Conservation (phyloP, 768 basidiomycete species). For the Mrakia frigida region DNA sequence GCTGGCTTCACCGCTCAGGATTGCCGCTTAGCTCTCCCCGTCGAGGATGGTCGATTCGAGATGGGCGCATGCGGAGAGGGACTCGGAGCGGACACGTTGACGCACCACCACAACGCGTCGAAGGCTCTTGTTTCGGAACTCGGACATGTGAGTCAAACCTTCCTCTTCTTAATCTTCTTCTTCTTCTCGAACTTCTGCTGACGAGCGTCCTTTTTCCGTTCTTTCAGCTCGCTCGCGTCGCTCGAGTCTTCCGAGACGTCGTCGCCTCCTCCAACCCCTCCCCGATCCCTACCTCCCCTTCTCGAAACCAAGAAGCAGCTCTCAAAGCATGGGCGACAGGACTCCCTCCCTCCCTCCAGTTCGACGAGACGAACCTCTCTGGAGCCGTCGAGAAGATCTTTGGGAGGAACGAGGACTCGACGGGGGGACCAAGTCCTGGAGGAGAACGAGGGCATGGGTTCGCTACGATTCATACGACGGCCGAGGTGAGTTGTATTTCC, state of each 20-base stretch:
- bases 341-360: constrained; percentile 18
- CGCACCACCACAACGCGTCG: not conserved
- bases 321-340: constrained; percentile 25
- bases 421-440: not conserved
- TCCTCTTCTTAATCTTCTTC: no score
- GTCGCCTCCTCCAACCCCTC: constrained; percentile 7
- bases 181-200: not conserved
- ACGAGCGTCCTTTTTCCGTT: not conserved
- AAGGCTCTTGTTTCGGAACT: constrained; percentile 19
- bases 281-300: not conserved
- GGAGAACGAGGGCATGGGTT: constrained; percentile 24
- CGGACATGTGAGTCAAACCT: constrained; percentile 17
- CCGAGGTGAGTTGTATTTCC: constrained; percentile 7
- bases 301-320: constrained; percentile 23
- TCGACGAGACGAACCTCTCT: constrained; percentile 27
- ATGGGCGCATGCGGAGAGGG: constrained; percentile 14
- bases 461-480: constrained; percentile 20
- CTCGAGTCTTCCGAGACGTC: constrained; percentile 23
- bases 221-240: constrained; percentile 28
- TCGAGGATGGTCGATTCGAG: constrained; percentile 26
- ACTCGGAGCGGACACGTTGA: constrained; percentile 15
- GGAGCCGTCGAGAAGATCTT: constrained; percentile 25
- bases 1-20: constrained; percentile 10
- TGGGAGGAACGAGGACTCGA: constrained; percentile 6
- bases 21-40: constrained; percentile 26